Base-by-base conservation (phyloP, 1,139 yeast species). In the Geotrichum phurueaensis region DNA sequence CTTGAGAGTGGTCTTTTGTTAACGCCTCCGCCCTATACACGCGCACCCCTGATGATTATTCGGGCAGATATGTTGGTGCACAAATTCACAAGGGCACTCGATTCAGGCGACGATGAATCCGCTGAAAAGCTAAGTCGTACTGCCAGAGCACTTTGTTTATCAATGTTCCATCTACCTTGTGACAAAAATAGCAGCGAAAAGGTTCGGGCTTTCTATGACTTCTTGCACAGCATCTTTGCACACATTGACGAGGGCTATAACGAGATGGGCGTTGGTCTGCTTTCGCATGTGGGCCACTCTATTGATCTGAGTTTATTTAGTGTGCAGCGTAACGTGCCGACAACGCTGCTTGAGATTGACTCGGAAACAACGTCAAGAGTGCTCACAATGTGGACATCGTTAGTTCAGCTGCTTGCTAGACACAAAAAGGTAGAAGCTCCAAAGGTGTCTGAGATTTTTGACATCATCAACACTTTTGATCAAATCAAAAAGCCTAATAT, bases 221-320 rank as follows among this genome's bases (percentile, higher is more conserved):
- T 55, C 22, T 22, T 59, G 13, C 13, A 39, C 18, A 49, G 13
- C 2, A 23, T 53, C 9, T 55, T 49, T 39, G 51, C 54, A 1
- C 18, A 31, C 4, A 39, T 36, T 7, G 45, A 27, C 33, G n/a
- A 27, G 9, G 49, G 53, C 6, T 58, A 51, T 31, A 58, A 59
- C n/a, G 61, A 59, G 31, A 36, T 59, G 25, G 61, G 61, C 6
- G 53, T 59, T 2, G 61, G 61, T 2, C 23, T 59, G 47, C 58
- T 59, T 3, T 51, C 56, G 15, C 29, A 54, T 45, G 56, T 54
- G 13, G 51, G 50, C 27, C 20, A 25, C 22, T 54, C 49, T 3
- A 15, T 51, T 22, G 58, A 59, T 43, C 20, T 59, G n/a, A 50
- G 56, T 23, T 36, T 59, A n/a, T 59, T 50, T 25, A 51, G 58